Conservation (phyloP, 2,329 filamentous ascomycete species). For the Ceratocystis ficicola region DNA sequence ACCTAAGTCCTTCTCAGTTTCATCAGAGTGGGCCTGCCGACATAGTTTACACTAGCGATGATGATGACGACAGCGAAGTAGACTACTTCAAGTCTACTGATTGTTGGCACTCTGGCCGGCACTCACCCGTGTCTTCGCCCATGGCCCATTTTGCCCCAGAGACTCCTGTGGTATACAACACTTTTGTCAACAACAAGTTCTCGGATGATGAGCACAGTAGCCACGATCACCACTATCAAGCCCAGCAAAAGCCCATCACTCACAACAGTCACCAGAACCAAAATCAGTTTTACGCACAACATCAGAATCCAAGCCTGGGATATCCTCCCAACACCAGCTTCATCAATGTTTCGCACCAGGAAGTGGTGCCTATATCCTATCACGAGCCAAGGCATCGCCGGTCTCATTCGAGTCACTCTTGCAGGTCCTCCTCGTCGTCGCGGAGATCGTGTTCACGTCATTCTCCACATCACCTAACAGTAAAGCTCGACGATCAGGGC, state of each 20-base stretch:
- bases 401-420: neutral
- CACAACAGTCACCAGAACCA: neutral
- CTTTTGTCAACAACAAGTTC: slow-evolving; percentile 3
- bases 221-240: neutral
- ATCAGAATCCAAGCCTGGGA: neutral
- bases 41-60: neutral
- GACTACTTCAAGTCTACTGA: neutral
- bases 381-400: neutral
- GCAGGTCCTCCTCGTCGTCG: neutral
- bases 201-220: slow-evolving; percentile 12
- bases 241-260: neutral
- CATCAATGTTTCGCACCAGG: neutral
- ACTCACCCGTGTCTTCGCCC: neutral
- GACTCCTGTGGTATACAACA: slow-evolving; percentile 14
- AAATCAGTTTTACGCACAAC: neutral
- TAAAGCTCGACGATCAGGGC: neutral
- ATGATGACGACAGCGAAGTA: slow-evolving; percentile 1
- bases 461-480: neutral
- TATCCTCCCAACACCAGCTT: neutral
- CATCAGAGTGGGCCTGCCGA: slow-evolving; percentile 11
- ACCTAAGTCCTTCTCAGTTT: slow-evolving; percentile 10
- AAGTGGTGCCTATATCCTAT: neutral
- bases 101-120: neutral
- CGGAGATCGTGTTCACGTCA: neutral
- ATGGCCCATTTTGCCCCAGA: neutral